phyloP scores from a whole-genome alignment of 108 stramenopile species.

The Conticribra weissflogii region DNA sequence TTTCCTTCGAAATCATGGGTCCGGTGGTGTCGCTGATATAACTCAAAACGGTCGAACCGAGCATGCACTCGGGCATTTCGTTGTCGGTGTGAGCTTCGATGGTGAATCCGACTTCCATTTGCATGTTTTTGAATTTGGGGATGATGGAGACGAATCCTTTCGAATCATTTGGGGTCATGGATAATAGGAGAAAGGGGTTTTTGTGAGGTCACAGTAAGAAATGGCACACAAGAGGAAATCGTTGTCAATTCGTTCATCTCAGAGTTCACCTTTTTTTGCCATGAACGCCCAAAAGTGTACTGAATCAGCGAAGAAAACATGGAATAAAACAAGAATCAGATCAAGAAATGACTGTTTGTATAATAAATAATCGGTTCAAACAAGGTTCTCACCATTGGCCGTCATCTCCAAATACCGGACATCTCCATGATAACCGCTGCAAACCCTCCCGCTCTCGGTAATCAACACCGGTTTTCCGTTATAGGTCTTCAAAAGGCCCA shows the following conservation, averaged over 20 bases:
- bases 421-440: conserved; percentile 39
- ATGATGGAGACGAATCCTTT: conserved; percentile 59
- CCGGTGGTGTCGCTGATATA: conserved; percentile 44
- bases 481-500: conserved; percentile 56
- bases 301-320: not conserved
- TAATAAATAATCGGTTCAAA: not conserved
- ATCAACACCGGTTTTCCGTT: conserved; percentile 77
- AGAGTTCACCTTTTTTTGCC: conserved; percentile 51
- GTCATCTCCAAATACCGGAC: conserved; percentile 59
- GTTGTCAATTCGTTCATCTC: too few relatives aligned
- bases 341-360: not conserved
- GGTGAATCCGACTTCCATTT: conserved; percentile 68
- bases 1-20: conserved; percentile 36
- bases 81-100: conserved; percentile 63
- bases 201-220: too few relatives aligned
- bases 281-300: conserved; percentile 63
- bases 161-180: too few relatives aligned
- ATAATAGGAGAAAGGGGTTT: too few relatives aligned
- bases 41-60: conserved; percentile 50
- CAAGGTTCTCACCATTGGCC: conserved; percentile 47
- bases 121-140: conserved; percentile 60
- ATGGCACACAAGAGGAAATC: too few relatives aligned
- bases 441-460: conserved; percentile 54
- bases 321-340: too few relatives aligned
- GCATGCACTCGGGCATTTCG: conserved; percentile 72